Evolutionary conservation across 2,329 filamentous ascomycete species (phyloP), one percentile per base, ranked within the genome.

Genomic region (Coniochaeta hoffmannii): DNA sequence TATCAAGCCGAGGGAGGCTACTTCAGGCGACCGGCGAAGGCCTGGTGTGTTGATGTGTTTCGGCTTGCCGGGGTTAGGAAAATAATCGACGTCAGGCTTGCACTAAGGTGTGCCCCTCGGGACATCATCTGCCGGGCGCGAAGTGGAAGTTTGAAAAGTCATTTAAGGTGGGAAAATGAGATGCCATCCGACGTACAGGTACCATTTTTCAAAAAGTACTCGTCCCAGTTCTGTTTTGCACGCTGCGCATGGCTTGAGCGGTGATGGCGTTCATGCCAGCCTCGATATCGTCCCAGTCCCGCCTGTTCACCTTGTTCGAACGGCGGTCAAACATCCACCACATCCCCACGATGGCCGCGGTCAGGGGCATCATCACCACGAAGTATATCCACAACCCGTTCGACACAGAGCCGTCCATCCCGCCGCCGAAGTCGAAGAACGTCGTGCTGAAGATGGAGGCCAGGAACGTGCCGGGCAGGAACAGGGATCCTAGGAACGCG

Each of bases 401-500:
- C 7, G 55, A 53, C 9, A 56, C 55, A 6, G 32, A 28, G 14
- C 55, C 55, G 26, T 56, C 14, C 24, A 54, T 56, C 46, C 53
- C 34, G 10, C 19, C 30, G 2, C 22, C 51, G 30, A 56, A 54
- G 26, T 52, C 31, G 34, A 56, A 56, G 44, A 56, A 54, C 8
- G 52, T 22, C 55, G 53, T 57, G 55, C 55, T 57, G 38, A 57
- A 57, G 15, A 57, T 30, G 14, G 55, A 52, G 12, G 44, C 32
- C n/a, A 57, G 36, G 24, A 57, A 57, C 14, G 55, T 54, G 51
- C 55, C 49, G 17, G 55, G 55, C 14, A 56, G 34, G 15, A 56
- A 54, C 19, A 50, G 26, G 8, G 53, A 36, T 19, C 55, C 55
- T 28, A 56, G 44, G 32, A 56, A 35, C 9, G 55, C 22, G 14